Base-by-base conservation (phyloP, 2,329 filamentous ascomycete species). In the Botrytis galanthina region DNA sequence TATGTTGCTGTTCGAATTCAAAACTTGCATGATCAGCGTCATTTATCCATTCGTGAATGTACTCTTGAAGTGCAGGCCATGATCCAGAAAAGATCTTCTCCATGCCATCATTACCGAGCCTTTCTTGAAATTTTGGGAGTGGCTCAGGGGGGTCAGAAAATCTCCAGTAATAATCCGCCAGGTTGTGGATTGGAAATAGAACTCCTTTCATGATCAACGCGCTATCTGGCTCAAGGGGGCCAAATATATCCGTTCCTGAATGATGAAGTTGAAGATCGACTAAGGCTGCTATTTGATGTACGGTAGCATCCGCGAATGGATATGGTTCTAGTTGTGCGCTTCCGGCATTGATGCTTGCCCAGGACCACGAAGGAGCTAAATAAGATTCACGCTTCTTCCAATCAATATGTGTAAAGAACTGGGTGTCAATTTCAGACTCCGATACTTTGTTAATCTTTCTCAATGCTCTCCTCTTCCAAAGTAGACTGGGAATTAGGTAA, bases 1-100 rank as follows among this genome's bases (percentile, higher is more conserved):
- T 59, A 73, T 75, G 74, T 46, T 75, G 74, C 59, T 75, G 74
- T 42, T 75, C 74, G 35, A 75, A 75, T 61, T 75, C 74, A 44
- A 75, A 74, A 42, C 61, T 73, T 18, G n/a, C 59, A 32, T 57
- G 39, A 42, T n/a, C 29, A 26, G 37, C 61, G 26, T 35, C 70
- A 20, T 73, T 73, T 32, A 61, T 39, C 46, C 59, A 67, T 35
- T 69, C 69, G 37, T 68, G 71, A 46, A 73, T 61, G 60, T 74
- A 72, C 20, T 71, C 70, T 70, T 72, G 51, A 4, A 72, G 32
- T 59, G 62, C 46, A 32, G 71, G 71, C 71, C 71, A 72, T 48
- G 62, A 7, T 26, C 62, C 39, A 46, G 51, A 37, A 51, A 48
- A 48, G 26, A 35, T 54, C 32, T n/a, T 32, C 37, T 59, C 22